Percentiles rank a stretch among this genome's conserved stretches.
Evolutionary conservation across 2,329 filamentous ascomycete species (phyloP).

Genomic region (Calonectria pseudoturangicola): DNA sequence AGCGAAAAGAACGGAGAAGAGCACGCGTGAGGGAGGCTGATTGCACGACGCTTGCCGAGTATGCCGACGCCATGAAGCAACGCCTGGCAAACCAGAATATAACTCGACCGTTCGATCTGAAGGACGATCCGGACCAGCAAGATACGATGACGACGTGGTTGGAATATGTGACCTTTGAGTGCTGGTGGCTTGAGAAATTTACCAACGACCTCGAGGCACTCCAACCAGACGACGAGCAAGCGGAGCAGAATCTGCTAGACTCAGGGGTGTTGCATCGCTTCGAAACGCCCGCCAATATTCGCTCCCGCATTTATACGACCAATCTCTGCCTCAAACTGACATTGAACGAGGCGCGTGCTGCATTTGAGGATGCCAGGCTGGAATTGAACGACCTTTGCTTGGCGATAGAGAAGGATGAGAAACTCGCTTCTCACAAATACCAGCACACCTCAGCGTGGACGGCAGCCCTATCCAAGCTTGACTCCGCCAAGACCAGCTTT

Average conservation of each 20-base stretch:
- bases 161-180: background rate
- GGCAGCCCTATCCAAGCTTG: background rate
- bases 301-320: background rate
- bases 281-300: background rate
- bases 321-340: background rate
- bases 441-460: background rate
- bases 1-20: too few species aligned
- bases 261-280: background rate
- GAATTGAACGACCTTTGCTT: background rate
- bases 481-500: background rate
- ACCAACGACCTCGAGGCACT: background rate
- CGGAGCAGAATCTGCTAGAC: background rate
- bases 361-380: background rate
- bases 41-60: background rate
- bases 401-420: background rate
- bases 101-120: background rate
- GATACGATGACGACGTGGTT: conserved; percentile 1
- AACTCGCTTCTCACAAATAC: background rate
- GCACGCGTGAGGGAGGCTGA: background rate
- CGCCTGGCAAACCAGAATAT: background rate
- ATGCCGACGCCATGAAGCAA: background rate
- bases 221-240: background rate
- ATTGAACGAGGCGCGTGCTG: background rate
- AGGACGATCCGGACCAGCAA: background rate
- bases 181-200: background rate